Evolutionary conservation across 768 basidiomycete species (phyloP).

Genomic region (Floccularia luteovirens): DNA sequence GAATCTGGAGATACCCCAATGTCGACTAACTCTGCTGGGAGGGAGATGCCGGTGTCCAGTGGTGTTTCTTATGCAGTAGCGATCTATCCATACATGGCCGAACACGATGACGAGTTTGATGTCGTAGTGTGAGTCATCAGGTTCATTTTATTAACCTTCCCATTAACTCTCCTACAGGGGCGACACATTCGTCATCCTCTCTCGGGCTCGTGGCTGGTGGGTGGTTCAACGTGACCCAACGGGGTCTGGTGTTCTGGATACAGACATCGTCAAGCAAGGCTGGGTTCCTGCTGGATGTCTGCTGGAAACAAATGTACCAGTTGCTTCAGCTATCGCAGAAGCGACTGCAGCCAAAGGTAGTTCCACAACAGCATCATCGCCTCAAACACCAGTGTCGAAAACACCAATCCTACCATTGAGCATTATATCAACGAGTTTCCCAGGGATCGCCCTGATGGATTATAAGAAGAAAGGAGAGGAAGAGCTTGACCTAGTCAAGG

Average conservation of each 20-base stretch:
- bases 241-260: slow-evolving; percentile 71
- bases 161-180: slow-evolving; percentile 40
- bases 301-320: slow-evolving; percentile 87
- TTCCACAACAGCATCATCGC: slow-evolving; percentile 27
- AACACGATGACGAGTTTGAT: slow-evolving; percentile 98
- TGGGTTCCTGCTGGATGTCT: slow-evolving; percentile 99
- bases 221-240: slow-evolving; percentile 92
- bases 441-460: slow-evolving; percentile 94
- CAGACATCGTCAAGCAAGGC: slow-evolving; percentile 76
- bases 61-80: slow-evolving; percentile 92
- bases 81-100: slow-evolving; percentile 98
- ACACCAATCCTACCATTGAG: slow-evolving; percentile 84
- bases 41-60: slow-evolving; percentile 24
- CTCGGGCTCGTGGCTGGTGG: slow-evolving; percentile 98
- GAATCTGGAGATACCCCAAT: slow-evolving; percentile 10
- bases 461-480: slow-evolving; percentile 92
- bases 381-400: slow-evolving; percentile 36
- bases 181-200: slow-evolving; percentile 89
- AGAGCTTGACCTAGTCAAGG: slow-evolving; percentile 84
- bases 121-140: slow-evolving; percentile 75
- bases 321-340: slow-evolving; percentile 80
- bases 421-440: slow-evolving; percentile 97
- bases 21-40: slow-evolving; percentile 11
- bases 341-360: slow-evolving; percentile 58
- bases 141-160: slow-evolving; percentile 4